Evolutionary conservation across 371 early-diverging fungal genomes (phyloP), one percentile per base, ranked within the genome.

Genomic region (Mucor racemosus): DNA sequence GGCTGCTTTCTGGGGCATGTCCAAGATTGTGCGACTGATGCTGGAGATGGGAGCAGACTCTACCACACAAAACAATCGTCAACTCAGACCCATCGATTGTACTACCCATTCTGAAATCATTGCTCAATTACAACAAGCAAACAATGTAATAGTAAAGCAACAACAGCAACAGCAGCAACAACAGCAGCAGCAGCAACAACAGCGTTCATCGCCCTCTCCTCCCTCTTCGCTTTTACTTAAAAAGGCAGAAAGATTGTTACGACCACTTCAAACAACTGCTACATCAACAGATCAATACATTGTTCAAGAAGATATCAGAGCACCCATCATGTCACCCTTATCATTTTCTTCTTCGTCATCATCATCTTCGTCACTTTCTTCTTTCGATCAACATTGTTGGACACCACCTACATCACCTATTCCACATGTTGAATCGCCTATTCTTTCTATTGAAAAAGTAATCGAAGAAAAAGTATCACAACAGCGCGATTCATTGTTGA

Each of bases 1-100:
- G 7, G 81, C 78, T 55, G 67, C 75, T 53, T 78, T 76, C 67
- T 77, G 74, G 73, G 74, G 76, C 62, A 72, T 77, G 71, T 66
- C 76, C 54, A 68, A 71, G 33, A 69, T 81, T 67, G 78, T 81
- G 60, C 76, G 69, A 75, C 78, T 74, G 17, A 54, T 80, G 65
- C 55, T 80, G 26, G 76, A 76, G 36, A 54, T 73, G 58, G 81
- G 76, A 10, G 78, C 78, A 36, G 78, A 77, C 65, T 68, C 75
- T 58, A 60, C 39, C 35, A 42, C 68, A 17, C 61, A 64, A 61
- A 78, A 78, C 67, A 58, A 69, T 58, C 71, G 70, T 61, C 69
- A 75, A 42, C 67, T 78, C 65, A 60, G 63, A 55, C 78, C 81
- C 26, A 62, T 64, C 44, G 77, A 81, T 65, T 77, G 78, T 74